phyloP scores from a whole-genome alignment of 495 filamentous ascomycete genomes.

The Lineolata rhizophorae region DNA sequence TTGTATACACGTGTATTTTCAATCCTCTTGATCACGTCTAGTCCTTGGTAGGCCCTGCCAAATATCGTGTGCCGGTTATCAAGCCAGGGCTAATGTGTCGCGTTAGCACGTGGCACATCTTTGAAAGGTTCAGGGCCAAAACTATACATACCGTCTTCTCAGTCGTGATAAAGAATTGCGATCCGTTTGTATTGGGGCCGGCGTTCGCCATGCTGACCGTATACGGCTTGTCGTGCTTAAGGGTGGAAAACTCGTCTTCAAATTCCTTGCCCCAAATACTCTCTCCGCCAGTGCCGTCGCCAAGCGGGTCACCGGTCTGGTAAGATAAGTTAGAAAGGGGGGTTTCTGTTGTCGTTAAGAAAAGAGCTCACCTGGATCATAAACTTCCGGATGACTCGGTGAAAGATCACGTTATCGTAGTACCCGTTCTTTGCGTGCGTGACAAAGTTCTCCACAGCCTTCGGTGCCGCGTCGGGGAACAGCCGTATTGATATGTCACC shows the following conservation, averaged over 20 bases:
- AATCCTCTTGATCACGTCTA: conserved; percentile 94
- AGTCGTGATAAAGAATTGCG: conserved; percentile 94
- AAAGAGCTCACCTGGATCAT: conserved; percentile 72
- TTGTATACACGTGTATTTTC: conserved; percentile 83
- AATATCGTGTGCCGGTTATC: conserved; percentile 96
- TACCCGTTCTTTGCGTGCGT: conserved; percentile 75
- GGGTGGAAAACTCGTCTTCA: conserved; percentile 75
- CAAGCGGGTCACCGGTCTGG: conserved; percentile 79
- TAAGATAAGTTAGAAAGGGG: no score
- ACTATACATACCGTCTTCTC: conserved; percentile 50
- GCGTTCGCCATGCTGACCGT: conserved; percentile 96
- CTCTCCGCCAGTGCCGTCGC: conserved; percentile 89
- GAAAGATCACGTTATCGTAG: conserved; percentile 95
- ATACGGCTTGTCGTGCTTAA: conserved; percentile 91
- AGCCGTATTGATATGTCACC: conserved; percentile 90
- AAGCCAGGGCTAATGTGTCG: conserved; percentile 48
- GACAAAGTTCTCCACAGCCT: conserved; percentile 96
- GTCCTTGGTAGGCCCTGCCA: conserved; percentile 64
- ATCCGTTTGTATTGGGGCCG: conserved; percentile 50
- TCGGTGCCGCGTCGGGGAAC: conserved; percentile 81
- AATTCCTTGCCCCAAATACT: conserved; percentile 95
- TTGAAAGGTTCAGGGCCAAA: not conserved
- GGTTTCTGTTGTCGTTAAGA: no score
- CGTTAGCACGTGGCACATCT: conserved; percentile 3
- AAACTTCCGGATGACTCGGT: conserved; percentile 92